Base-by-base conservation (phyloP, 768 basidiomycete genomes). In the Leccinum boreale region DNA sequence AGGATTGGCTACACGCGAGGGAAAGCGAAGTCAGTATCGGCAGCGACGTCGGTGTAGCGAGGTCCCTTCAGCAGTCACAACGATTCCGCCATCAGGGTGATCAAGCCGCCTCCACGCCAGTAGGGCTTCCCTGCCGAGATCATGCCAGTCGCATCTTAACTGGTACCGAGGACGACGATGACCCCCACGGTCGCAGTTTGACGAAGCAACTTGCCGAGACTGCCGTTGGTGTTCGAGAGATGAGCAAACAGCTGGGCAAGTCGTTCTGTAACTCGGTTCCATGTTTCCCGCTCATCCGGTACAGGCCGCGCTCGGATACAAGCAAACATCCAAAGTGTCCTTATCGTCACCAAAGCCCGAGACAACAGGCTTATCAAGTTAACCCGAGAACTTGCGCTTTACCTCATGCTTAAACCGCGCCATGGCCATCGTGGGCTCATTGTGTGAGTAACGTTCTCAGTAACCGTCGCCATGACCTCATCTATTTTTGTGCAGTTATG, bases 211-310 rank as follows among this genome's bases (percentile, higher is more conserved):
- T 99, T 14, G 97, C 96, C 8, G 96, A 96, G 76, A 99, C 97
- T 19, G 97, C 97, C 17, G 92, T 94, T 12, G 90, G 94, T 39
- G 97, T 99, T 11, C 83, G 97, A 50, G 97, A 99, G 75, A 95
- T 98, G 94, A 96, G 94, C 84, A 96, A 96, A 73, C 92, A 96
- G 72, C 86, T 99, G 17, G 97, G 96, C 93, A 65, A 67, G 81
- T 76, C 28, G 35, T 61, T 50, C 45, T 53, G 36, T 54, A 29
- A 50, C 17, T 12, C 33, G 35, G 53, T 50, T 45, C 51, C 42
- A 51, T 28, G 35, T 49, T 39, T 33, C 50, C 35, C 52, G 23
- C 59, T 70, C 62, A 59, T 58, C 11, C 23, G 36, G n/a, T 24
- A 48, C 66, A 98, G 95, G 96, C 53, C 89, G 96, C 55, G 94